Conservation (phyloP, 2,329 filamentous ascomycete genomes). For the Uncinocarpus reesii region DNA sequence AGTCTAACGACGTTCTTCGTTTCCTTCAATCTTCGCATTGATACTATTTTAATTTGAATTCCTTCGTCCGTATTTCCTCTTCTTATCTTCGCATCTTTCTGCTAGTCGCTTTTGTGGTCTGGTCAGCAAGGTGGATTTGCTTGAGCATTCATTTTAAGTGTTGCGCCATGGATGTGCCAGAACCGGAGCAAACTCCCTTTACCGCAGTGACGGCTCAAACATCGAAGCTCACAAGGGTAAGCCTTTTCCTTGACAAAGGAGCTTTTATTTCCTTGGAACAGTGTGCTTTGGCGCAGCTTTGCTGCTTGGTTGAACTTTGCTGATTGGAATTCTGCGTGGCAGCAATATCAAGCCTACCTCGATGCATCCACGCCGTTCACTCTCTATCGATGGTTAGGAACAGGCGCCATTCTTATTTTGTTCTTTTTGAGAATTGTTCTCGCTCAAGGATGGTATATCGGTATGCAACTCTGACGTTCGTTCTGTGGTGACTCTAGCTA, state of each 20-base stretch:
- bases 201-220: conserved; percentile 81
- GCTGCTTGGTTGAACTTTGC: background rate
- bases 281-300: background rate
- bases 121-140: background rate
- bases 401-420: conserved; percentile 60
- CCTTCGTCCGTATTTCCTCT: background rate
- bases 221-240: conserved; percentile 36
- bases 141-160: background rate
- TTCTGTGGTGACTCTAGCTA: background rate
- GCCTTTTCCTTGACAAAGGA: conserved; percentile 16
- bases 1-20: too few species aligned
- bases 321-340: conserved; percentile 15
- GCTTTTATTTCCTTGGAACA: background rate
- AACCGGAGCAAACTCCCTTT: conserved; percentile 86
- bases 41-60: background rate
- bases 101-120: background rate
- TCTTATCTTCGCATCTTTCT: background rate
- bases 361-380: conserved; percentile 88
- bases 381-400: conserved; percentile 80
- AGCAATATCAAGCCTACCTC: conserved; percentile 91
- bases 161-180: conserved; percentile 64
- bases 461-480: conserved; percentile 42
- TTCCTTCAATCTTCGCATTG: too few species aligned
- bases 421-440: conserved; percentile 86
- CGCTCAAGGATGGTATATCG: conserved; percentile 97